Conservation (phyloP, 2,329 filamentous ascomycete species). For the Didymella glomerata region DNA sequence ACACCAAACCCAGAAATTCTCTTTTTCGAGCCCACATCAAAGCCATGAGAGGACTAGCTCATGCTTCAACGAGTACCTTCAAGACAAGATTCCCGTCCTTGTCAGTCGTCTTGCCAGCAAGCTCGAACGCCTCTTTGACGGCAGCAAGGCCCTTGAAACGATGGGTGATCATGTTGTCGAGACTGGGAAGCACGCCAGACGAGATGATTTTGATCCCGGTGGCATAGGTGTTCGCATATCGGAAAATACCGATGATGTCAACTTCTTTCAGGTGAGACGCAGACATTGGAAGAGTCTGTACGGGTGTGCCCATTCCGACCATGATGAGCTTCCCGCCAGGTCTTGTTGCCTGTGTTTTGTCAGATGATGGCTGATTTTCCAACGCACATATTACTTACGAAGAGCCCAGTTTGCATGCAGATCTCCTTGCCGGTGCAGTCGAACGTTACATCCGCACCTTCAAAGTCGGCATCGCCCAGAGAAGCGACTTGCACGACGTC, state of each 20-base stretch:
- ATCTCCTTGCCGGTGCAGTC: constrained; percentile 55
- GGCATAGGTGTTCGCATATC: constrained; percentile 64
- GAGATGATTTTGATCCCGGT: constrained; percentile 63
- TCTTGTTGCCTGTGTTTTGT: constrained; percentile 49
- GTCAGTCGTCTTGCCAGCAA: constrained; percentile 61
- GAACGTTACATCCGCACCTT: constrained; percentile 53
- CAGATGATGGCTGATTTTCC: constrained; percentile 7
- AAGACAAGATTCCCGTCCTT: constrained; percentile 62
- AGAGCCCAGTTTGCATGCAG: constrained; percentile 55
- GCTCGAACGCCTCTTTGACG: constrained; percentile 61
- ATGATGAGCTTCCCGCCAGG: constrained; percentile 63
- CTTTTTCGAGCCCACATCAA: background rate
- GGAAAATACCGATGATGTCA: constrained; percentile 65
- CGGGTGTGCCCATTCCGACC: constrained; percentile 65
- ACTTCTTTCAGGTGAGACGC: constrained; percentile 65
- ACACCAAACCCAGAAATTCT: constrained; percentile 8
- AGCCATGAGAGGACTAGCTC: background rate
- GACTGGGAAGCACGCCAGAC: constrained; percentile 58
- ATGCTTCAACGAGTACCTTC: constrained; percentile 57
- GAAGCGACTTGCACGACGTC: constrained; percentile 51
- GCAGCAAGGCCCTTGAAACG: constrained; percentile 57
- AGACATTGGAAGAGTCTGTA: constrained; percentile 63
- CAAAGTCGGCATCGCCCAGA: constrained; percentile 48
- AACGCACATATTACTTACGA: constrained; percentile 40
- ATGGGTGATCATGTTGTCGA: constrained; percentile 65